Evolutionary conservation across 1,284 basidiomycete genomes (phyloP).

Genomic region (Xerocomus nothofagi): DNA sequence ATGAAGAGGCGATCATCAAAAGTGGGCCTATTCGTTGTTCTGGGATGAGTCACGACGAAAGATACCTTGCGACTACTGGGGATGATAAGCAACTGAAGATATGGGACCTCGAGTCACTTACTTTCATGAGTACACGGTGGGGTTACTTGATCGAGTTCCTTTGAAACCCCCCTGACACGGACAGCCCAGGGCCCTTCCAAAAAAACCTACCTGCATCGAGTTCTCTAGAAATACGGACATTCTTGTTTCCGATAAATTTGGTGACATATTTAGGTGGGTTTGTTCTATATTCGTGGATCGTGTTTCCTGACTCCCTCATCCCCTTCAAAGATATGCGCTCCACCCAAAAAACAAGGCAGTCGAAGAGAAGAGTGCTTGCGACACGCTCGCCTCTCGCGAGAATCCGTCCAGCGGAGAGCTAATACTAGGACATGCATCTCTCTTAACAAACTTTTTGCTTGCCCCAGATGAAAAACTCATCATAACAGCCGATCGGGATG

Average conservation of each 20-base stretch:
- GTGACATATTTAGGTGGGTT: conserved; percentile 75
- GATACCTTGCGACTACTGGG: conserved; percentile 61
- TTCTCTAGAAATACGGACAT: conserved; percentile 63
- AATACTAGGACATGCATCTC: conserved; percentile 83
- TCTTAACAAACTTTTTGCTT: conserved; percentile 73
- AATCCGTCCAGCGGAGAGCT: conserved; percentile 75
- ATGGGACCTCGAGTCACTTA: conserved; percentile 61
- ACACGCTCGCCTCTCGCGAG: conserved; percentile 59
- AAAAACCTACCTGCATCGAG: conserved; percentile 66
- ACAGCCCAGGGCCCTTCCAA: conserved; percentile 64
- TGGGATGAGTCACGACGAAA: conserved; percentile 48
- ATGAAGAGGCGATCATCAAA: conserved; percentile 40
- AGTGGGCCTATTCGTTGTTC: conserved; percentile 63
- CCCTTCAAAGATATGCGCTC: conserved; percentile 50
- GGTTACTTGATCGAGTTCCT: conserved; percentile 15
- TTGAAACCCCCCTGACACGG: conserved; percentile 8
- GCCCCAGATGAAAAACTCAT: conserved; percentile 69
- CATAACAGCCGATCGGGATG: conserved; percentile 88
- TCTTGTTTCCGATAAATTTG: conserved; percentile 82
- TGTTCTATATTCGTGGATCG: background rate
- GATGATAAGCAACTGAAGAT: conserved; percentile 83
- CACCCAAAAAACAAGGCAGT: conserved; percentile 23
- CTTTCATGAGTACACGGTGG: conserved; percentile 63
- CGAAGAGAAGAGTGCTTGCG: conserved; percentile 33
- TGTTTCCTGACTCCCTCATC: conserved; percentile 2